Evolutionary conservation across 2,329 filamentous ascomycete genomes (phyloP).

Genomic region (Xylaria sp.): DNA sequence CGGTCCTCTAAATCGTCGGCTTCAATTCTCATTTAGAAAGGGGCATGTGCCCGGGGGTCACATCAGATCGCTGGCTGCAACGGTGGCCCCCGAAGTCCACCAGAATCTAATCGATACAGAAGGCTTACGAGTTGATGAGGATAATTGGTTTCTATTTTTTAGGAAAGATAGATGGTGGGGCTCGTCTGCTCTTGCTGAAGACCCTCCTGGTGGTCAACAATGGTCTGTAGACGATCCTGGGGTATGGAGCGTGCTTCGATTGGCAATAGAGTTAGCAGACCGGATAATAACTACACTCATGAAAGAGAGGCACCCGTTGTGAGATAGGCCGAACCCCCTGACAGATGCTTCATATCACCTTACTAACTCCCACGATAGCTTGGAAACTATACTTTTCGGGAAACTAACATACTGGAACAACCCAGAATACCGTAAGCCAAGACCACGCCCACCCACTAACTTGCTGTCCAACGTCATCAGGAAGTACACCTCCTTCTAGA

Average conservation of each 20-base stretch:
- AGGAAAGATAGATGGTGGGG: slow-evolving; percentile 17
- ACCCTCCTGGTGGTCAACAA: neutral
- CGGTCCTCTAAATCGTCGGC: neutral
- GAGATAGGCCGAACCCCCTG: slow-evolving; percentile 16
- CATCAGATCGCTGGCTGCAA: neutral
- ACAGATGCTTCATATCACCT: neutral
- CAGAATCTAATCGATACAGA: neutral
- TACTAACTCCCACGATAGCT: slow-evolving; percentile 11
- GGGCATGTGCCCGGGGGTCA: slow-evolving; percentile 14
- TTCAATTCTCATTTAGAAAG: slow-evolving; percentile 2
- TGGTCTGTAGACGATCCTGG: slow-evolving; percentile 20
- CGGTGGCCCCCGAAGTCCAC: neutral
- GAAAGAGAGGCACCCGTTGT: slow-evolving; percentile 18
- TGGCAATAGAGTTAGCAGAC: slow-evolving; percentile 21
- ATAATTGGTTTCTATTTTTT: slow-evolving; percentile 18
- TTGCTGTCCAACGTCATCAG: neutral
- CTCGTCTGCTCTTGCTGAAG: neutral
- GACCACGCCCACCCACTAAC: no score
- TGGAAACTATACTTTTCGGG: slow-evolving; percentile 22
- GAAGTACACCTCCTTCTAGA: neutral
- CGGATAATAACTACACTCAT: slow-evolving; percentile 18
- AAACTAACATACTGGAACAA: neutral
- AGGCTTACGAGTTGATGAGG: slow-evolving; percentile 15
- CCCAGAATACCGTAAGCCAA: neutral
- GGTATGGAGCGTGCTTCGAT: slow-evolving; percentile 11